Base-by-base conservation (phyloP, 2,329 filamentous ascomycete genomes). In the Rugonectria rugulosa region DNA sequence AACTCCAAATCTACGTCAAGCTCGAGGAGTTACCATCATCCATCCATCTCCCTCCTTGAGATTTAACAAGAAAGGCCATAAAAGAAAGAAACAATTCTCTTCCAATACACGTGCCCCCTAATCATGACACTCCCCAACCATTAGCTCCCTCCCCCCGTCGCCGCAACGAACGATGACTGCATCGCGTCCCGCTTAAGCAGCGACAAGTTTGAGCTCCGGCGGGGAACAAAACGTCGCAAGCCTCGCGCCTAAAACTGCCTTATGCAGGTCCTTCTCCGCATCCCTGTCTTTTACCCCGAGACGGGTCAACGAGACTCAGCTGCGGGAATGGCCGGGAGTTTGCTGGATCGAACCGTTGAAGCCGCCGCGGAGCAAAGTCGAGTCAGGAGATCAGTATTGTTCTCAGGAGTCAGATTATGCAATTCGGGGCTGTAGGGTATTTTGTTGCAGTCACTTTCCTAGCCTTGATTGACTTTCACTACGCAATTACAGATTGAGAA, bases 81-180 rank as follows among this genome's bases (percentile, higher is more conserved):
- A n/a, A n/a, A n/a, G n/a, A n/a, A n/a, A n/a, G n/a, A n/a, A n/a
- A n/a, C n/a, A n/a, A n/a, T n/a, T n/a, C n/a, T n/a, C n/a, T n/a
- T 42, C 21, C 8, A 3, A 42, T 42, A 20, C 43, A 53, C 42
- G 50, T 46, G 50, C 34, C 32, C 26, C 29, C 11, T 14, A n/a
- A 24, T 12, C 34, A 27, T 24, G 21, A 46, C 42, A 34, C 43
- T 26, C 34, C 34, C 46, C n/a, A 10, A 46, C 14, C 42, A 38
- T 20, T 36, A n/a, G 41, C 50, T 38, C 29, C 8, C 26, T 38
- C 5, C 23, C 20, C 26, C 26, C 32, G 24, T 53, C 42, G 27
- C 31, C 29, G 24, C 11, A 27, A 27, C 24, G 24, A 27, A 27
- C 11, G 24, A 27, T 27, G 6, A 11, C 24, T 27, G 24, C 11